Conservation (phyloP, 306 rosid species). For the Ormosia emarginata region DNA sequence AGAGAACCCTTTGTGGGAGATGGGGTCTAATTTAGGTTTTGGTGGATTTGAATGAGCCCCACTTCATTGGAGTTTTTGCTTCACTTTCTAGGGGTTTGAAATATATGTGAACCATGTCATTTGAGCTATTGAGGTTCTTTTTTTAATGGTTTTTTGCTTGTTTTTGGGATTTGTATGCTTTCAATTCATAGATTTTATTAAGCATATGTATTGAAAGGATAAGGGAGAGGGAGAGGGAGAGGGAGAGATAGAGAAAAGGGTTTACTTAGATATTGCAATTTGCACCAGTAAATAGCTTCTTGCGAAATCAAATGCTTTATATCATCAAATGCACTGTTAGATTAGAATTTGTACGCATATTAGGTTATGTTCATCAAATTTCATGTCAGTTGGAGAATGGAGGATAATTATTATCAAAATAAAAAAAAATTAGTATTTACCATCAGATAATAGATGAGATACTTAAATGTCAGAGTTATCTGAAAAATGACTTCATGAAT, state of each 20-base stretch:
- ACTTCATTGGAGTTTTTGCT: not conserved
- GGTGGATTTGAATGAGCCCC: not conserved
- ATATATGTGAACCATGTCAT: not conserved
- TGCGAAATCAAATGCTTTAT: not conserved
- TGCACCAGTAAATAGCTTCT: not conserved
- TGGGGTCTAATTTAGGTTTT: not conserved
- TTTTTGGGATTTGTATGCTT: not conserved
- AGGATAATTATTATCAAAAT: not conserved
- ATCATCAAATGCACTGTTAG: not conserved
- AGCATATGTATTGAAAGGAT: not conserved
- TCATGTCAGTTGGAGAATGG: not conserved
- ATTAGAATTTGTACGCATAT: not conserved
- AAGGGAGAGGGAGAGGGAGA: not conserved
- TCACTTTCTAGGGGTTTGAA: not conserved
- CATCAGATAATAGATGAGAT: not conserved
- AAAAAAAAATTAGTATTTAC: not conserved
- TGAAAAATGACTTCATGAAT: slow-evolving; percentile 3
- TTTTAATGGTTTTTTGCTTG: not conserved
- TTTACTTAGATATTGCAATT: not conserved
- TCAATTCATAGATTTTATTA: not conserved
- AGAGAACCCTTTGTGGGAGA: not conserved
- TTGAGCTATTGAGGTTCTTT: not conserved
- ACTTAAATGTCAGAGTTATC: not conserved
- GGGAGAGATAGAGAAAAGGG: not conserved
- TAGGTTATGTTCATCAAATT: not conserved